phyloP scores from a whole-genome alignment of 1,284 basidiomycete genomes.

The Cryptococcus neoformans region DNA sequence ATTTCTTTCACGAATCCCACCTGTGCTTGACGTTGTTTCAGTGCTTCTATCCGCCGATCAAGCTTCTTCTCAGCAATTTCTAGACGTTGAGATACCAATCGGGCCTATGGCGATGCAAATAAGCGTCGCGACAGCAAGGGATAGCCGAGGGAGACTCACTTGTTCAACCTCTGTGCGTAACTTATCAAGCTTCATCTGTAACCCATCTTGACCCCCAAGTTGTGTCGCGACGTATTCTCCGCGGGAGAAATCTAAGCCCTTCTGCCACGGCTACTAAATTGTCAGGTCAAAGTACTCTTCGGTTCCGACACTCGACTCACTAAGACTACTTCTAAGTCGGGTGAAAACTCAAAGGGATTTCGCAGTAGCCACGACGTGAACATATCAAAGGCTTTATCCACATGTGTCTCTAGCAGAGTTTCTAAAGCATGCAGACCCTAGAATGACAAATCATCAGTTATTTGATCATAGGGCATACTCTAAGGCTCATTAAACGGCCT shows the following conservation, averaged over 20 bases:
- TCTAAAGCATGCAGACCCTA: constrained; percentile 47
- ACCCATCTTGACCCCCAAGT: constrained; percentile 29
- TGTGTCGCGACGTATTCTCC: constrained; percentile 38
- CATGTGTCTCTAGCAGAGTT: constrained; percentile 45
- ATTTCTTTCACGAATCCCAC: constrained; percentile 45
- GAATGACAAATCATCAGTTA: constrained; percentile 1
- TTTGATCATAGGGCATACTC: not conserved
- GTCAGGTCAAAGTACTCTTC: not conserved
- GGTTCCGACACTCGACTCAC: constrained; percentile 26
- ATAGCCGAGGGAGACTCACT: constrained; percentile 16
- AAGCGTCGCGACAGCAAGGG: not conserved
- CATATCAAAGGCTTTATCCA: constrained; percentile 48
- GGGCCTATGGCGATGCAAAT: constrained; percentile 18
- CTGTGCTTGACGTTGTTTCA: constrained; percentile 39
- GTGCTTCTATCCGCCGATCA: constrained; percentile 37
- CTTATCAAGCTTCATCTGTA: constrained; percentile 32
- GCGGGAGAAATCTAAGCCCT: constrained; percentile 45
- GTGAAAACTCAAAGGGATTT: constrained; percentile 47
- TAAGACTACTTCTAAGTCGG: constrained; percentile 40
- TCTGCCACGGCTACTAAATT: constrained; percentile 45
- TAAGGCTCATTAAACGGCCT: not conserved
- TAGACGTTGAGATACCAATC: constrained; percentile 34
- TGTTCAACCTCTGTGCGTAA: constrained; percentile 45
- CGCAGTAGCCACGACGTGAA: constrained; percentile 46
- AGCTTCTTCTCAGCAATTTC: constrained; percentile 38